A percentile compares a stretch with the other conserved stretches of the same genome.
These are phyloP conservation scores for Diaporthe citrichinensis DNA, from an alignment of 2,329 filamentous ascomycete genomes.

Conservation along the genomic window DNA sequence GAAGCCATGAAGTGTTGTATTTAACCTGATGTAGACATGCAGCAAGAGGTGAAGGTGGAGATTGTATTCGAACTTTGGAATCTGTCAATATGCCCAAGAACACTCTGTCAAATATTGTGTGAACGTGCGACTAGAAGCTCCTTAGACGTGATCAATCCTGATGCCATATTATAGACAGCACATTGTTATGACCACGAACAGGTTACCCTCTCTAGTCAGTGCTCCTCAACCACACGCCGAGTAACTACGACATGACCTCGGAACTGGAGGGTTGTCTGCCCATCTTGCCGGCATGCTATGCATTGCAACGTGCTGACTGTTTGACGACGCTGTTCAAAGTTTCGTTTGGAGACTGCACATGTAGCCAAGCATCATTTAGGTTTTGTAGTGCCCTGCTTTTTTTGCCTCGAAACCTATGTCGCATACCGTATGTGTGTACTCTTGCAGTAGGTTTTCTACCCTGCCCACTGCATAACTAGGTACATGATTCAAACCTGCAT, in stretches of 20 bases:
- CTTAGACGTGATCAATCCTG: not conserved
- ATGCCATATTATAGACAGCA: no score
- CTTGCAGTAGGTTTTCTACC: not conserved
- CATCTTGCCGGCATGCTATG: not conserved
- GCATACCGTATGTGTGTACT: not conserved
- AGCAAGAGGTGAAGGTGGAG: not conserved
- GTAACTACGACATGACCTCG: not conserved
- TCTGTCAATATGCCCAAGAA: not conserved
- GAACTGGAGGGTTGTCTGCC: not conserved
- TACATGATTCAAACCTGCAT: slow-evolving; percentile 1
- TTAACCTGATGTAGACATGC: not conserved
- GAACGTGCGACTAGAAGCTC: not conserved
- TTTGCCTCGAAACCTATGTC: not conserved
- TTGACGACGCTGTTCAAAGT: no score
- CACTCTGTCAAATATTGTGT: not conserved
- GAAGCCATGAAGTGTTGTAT: not conserved
- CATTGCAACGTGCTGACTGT: not conserved
- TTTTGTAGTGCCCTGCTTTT: not conserved
- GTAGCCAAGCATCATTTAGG: slow-evolving; percentile 6
- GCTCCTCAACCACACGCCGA: not conserved
- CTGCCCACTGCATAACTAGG: not conserved
- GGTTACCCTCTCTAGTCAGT: not conserved
- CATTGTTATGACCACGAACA: not conserved
- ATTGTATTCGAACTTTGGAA: not conserved
- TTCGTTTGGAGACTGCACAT: not conserved